phyloP scores from a whole-genome alignment of 257 asterid species.

The Knoxia roxburghii region DNA sequence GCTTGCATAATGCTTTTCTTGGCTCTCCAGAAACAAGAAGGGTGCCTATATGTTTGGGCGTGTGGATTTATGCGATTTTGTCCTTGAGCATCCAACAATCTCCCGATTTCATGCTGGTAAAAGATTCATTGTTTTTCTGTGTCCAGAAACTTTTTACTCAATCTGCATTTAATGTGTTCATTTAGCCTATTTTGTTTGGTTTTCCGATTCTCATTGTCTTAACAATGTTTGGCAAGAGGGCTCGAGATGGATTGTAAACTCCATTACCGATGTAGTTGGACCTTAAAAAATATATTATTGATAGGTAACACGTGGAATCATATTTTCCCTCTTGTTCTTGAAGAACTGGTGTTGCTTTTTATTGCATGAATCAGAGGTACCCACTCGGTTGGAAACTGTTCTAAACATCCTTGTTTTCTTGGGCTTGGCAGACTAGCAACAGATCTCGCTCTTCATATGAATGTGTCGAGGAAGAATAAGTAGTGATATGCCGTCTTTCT shows the following conservation, averaged over 20 bases:
- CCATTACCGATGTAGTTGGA: not conserved
- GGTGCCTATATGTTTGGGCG: slow-evolving; percentile 99
- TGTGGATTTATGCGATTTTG: slow-evolving; percentile 85
- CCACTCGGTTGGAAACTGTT: no score
- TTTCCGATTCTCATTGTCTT: not conserved
- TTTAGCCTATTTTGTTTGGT: not conserved
- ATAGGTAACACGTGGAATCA: not conserved
- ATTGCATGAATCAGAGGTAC: no score
- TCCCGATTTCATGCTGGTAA: slow-evolving; percentile 95
- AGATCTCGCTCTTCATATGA: no score
- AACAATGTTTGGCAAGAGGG: not conserved
- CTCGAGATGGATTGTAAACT: not conserved
- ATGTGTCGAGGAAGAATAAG: no score
- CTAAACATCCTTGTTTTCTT: no score
- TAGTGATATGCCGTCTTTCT: no score
- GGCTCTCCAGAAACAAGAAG: slow-evolving; percentile 60
- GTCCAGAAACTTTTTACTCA: no score
- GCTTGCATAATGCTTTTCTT: not conserved
- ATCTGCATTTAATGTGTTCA: not conserved
- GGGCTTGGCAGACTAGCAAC: no score
- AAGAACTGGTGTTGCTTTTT: not conserved
- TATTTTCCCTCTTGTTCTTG: not conserved
- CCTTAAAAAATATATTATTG: not conserved
- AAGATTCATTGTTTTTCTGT: slow-evolving; percentile 15
- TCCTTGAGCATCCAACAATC: slow-evolving; percentile 93